phyloP scores from a whole-genome alignment of 2,329 filamentous ascomycete species.

The Diaporthe longicolla region DNA sequence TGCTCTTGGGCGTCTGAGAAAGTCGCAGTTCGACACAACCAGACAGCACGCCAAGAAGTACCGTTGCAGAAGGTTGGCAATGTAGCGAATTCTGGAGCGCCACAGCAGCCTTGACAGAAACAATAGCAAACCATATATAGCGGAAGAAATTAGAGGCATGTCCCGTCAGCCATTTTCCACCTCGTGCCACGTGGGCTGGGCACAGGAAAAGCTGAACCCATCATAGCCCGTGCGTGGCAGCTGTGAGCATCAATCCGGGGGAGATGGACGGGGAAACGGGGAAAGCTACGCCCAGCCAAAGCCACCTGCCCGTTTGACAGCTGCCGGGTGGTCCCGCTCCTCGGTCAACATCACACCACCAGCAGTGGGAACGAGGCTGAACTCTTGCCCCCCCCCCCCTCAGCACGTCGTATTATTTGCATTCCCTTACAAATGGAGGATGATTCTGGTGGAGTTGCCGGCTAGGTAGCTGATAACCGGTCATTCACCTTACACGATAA shows the following conservation, averaged over 20 bases:
- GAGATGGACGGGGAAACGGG: not conserved
- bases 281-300: constrained; percentile 20
- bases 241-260: constrained; percentile 3
- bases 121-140: not conserved
- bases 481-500: not conserved
- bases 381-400: not conserved
- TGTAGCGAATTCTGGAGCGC: not conserved
- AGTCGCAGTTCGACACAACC: not conserved
- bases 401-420: not conserved
- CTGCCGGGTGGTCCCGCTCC: constrained; percentile 30
- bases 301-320: constrained; percentile 25
- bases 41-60: constrained; percentile 1
- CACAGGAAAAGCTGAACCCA: not conserved
- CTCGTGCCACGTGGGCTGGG: constrained; percentile 17
- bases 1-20: not conserved
- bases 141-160: not conserved
- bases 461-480: not conserved
- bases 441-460: not conserved
- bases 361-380: constrained; percentile 12
- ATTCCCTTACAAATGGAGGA: not conserved
- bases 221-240: constrained; percentile 14
- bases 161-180: not conserved
- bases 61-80: not conserved
- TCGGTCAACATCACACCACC: constrained; percentile 7
- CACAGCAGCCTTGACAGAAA: not conserved